Evolutionary conservation across 352 stramenopile species (phyloP).

Genomic region (Pythium aquatile): DNA sequence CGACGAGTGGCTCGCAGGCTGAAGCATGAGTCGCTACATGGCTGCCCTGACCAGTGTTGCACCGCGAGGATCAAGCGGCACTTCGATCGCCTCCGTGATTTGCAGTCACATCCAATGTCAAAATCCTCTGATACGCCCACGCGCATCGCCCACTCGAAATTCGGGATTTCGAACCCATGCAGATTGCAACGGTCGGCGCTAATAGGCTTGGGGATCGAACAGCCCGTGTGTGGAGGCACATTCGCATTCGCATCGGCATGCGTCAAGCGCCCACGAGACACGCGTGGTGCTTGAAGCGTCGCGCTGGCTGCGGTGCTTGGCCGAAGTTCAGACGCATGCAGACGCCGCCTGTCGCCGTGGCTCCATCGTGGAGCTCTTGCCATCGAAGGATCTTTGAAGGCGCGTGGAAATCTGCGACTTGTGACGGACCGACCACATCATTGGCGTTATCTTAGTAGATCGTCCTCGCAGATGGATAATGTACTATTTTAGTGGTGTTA

Average conservation of each 20-base stretch:
- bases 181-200: not conserved
- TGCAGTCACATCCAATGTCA: not conserved
- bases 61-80: not conserved
- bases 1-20: conserved; percentile 8
- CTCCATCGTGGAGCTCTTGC: not conserved
- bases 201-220: not conserved
- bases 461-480: not conserved
- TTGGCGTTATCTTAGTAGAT: not conserved
- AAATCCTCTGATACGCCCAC: not conserved
- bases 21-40: not conserved
- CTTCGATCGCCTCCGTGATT: conserved; percentile 1
- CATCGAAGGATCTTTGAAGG: not conserved
- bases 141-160: no score
- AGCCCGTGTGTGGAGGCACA: not conserved
- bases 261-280: not conserved
- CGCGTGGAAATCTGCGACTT: conserved; percentile 2
- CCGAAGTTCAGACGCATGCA: not conserved
- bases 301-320: conserved; percentile 3
- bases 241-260: not conserved
- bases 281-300: conserved; percentile 8
- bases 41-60: not conserved
- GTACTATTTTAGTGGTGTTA: not conserved
- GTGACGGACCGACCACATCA: conserved; percentile 1
- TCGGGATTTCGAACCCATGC: not conserved
- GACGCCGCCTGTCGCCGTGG: not conserved